Conservation (phyloP, 2,329 filamentous ascomycete species). For the Epichloe sylvatica region DNA sequence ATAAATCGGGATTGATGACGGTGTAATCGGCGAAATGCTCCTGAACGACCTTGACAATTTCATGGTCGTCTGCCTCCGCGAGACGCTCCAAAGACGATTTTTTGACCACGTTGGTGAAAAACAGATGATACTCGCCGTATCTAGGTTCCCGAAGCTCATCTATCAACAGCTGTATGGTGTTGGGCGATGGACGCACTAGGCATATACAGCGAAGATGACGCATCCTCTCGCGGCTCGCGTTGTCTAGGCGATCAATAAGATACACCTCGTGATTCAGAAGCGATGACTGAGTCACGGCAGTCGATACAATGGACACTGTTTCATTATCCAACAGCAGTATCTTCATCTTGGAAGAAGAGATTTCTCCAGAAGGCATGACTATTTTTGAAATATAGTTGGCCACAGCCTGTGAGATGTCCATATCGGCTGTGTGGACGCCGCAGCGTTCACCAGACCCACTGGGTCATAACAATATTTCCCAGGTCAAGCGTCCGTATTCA, state of each 20-base stretch:
- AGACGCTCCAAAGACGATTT: constrained; percentile 90
- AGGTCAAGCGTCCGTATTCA: background rate
- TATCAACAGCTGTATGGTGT: constrained; percentile 85
- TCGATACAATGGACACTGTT: constrained; percentile 86
- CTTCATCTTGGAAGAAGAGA: constrained; percentile 86
- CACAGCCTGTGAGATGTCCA: constrained; percentile 90
- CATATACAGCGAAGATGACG: constrained; percentile 87
- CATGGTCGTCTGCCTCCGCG: constrained; percentile 92
- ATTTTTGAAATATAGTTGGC: constrained; percentile 95
- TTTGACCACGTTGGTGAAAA: constrained; percentile 97
- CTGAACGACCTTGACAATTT: constrained; percentile 86
- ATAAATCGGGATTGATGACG: constrained; percentile 88
- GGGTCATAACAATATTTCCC: background rate
- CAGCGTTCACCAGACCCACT: background rate
- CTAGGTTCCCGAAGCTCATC: constrained; percentile 93
- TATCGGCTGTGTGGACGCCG: constrained; percentile 22
- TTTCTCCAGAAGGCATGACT: constrained; percentile 60
- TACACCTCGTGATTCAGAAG: constrained; percentile 95
- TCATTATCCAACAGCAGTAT: constrained; percentile 86
- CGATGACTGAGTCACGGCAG: constrained; percentile 86
- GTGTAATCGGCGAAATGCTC: constrained; percentile 96
- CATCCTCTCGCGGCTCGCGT: constrained; percentile 87
- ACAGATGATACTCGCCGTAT: constrained; percentile 94
- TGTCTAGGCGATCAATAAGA: constrained; percentile 91
- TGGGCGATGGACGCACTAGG: constrained; percentile 80